These are phyloP conservation scores for Filobasidium floriforme DNA, from an alignment of 768 basidiomycete species.

Conservation along the genomic window DNA sequence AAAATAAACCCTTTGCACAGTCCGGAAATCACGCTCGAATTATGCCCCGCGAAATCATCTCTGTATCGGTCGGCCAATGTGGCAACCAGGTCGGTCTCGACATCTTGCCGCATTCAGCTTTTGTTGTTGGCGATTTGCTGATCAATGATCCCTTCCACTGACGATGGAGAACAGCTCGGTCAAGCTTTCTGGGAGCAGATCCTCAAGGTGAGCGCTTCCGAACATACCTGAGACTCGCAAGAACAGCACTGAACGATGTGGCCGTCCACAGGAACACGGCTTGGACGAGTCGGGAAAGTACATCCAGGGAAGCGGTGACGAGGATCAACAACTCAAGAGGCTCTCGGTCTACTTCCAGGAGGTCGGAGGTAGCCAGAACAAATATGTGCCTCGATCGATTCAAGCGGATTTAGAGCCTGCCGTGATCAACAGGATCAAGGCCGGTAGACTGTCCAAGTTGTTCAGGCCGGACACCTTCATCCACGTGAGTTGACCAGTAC, in stretches of 20 bases:
- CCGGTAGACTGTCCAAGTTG: conserved; percentile 62
- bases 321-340: conserved; percentile 56
- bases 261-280: conserved; percentile 35
- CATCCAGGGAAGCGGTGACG: conserved; percentile 55
- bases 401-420: conserved; percentile 85
- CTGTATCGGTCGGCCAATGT: conserved; percentile 36
- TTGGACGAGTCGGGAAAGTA: conserved; percentile 48
- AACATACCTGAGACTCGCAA: conserved; percentile 49
- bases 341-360: conserved; percentile 74
- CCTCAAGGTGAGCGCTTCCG: conserved; percentile 41
- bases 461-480: conserved; percentile 85
- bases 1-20: no score
- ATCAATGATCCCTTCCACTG: neutral
- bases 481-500: conserved; percentile 44
- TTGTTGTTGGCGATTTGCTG: neutral
- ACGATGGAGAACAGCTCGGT: conserved; percentile 47
- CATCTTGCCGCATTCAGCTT: neutral
- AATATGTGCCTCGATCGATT: conserved; percentile 82
- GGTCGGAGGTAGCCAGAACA: conserved; percentile 52
- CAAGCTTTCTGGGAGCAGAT: conserved; percentile 85
- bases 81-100: conserved; percentile 35
- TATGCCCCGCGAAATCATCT: conserved; percentile 41
- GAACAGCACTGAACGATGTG: conserved; percentile 49
- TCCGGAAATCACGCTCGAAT: neutral
- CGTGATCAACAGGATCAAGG: conserved; percentile 69